A percentile compares a stretch with the other conserved stretches of the same genome.
phyloP scores from a whole-genome alignment of 139 green algal genomes.

The Chlamydomonas incerta region DNA sequence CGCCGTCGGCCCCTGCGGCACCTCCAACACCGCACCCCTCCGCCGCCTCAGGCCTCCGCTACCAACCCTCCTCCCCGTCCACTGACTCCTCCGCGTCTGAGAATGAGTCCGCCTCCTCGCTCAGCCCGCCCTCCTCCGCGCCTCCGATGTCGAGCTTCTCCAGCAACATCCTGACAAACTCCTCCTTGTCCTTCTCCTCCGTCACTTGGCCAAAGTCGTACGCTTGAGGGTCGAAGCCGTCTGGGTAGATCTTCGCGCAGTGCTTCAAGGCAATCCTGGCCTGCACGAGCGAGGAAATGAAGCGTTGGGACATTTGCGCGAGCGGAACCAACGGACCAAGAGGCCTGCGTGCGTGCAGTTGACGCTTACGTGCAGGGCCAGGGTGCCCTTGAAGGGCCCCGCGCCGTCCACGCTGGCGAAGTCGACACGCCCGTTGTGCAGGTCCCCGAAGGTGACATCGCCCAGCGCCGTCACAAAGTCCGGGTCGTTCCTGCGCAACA shows the following conservation, averaged over 20 bases:
- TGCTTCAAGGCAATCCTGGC: conserved; percentile 1
- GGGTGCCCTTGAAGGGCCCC: background rate
- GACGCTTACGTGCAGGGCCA: conserved; percentile 11
- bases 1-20: too few relatives aligned
- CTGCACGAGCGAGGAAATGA: background rate
- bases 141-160: background rate
- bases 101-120: background rate
- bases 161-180: background rate
- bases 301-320: too few relatives aligned
- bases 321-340: background rate
- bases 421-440: background rate
- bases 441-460: conserved; percentile 1
- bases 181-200: conserved; percentile 2
- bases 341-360: background rate
- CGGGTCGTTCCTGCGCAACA: background rate
- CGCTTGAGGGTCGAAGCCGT: background rate
- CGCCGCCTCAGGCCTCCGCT: too few relatives aligned
- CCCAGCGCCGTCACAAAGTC: background rate
- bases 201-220: background rate
- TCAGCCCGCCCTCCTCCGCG: background rate
- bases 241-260: background rate
- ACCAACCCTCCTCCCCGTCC: background rate
- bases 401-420: background rate
- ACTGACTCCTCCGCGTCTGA: background rate
- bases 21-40: too few relatives aligned